These are phyloP conservation scores for Polyporus tsugae DNA, from an alignment of 1,284 basidiomycete genomes.

Conservation along the genomic window DNA sequence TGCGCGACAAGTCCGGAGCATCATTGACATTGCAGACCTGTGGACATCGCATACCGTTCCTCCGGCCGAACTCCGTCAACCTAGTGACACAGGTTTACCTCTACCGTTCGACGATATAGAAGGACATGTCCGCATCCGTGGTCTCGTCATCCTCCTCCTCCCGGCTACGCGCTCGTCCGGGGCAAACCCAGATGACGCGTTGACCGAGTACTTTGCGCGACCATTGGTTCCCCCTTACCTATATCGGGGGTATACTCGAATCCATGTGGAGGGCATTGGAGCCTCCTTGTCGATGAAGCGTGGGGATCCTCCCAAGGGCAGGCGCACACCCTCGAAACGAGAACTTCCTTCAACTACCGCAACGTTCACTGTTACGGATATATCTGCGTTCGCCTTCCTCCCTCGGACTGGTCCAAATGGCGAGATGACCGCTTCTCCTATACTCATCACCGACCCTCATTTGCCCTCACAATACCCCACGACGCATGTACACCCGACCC, in stretches of 20 bases:
- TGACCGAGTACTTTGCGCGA: constrained; percentile 58
- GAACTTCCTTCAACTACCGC: constrained; percentile 25
- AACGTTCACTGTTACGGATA: constrained; percentile 51
- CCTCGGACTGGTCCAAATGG: constrained; percentile 9
- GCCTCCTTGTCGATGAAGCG: constrained; percentile 44
- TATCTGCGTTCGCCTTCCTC: constrained; percentile 62
- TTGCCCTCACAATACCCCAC: constrained; percentile 59
- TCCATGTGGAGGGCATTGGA: constrained; percentile 61
- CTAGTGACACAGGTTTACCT: constrained; percentile 20
- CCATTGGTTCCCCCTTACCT: constrained; percentile 64
- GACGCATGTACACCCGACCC: constrained; percentile 51
- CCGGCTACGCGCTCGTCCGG: constrained; percentile 37
- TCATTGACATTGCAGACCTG: constrained; percentile 52
- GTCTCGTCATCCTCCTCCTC: constrained; percentile 58
- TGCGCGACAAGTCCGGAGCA: constrained; percentile 59
- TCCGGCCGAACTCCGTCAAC: neutral
- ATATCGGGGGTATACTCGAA: constrained; percentile 58
- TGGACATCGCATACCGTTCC: constrained; percentile 45
- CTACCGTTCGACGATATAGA: constrained; percentile 47
- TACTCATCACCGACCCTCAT: constrained; percentile 70
- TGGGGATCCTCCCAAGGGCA: constrained; percentile 12
- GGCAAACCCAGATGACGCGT: constrained; percentile 21
- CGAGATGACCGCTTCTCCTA: constrained; percentile 53
- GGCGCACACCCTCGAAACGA: constrained; percentile 21
- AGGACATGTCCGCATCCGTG: constrained; percentile 51